Percentiles rank a stretch among this genome's conserved stretches.
Conservation (phyloP, 768 basidiomycete species). For the Boletus rubropictus region DNA sequence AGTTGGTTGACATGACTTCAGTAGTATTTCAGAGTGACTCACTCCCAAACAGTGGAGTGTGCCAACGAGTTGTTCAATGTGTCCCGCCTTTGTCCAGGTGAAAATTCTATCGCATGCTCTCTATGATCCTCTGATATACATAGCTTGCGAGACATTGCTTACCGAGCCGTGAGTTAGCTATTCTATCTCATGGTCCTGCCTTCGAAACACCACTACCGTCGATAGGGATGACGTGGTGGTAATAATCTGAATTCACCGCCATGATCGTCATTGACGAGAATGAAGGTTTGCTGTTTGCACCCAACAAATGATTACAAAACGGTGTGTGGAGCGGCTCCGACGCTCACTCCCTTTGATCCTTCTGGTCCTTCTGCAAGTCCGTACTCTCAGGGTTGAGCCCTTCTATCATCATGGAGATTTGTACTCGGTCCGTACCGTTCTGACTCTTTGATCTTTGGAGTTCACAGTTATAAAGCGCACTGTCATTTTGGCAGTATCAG, state of each 20-base stretch:
- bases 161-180: conserved; percentile 60
- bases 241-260: conserved; percentile 12
- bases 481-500: conserved; percentile 91
- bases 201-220: neutral
- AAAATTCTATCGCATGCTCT: neutral
- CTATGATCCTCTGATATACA: conserved; percentile 1
- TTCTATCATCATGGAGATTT: conserved; percentile 72
- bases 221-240: conserved; percentile 55
- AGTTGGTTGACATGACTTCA: conserved; percentile 4
- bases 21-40: neutral
- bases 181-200: neutral
- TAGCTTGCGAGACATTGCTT: conserved; percentile 77
- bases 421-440: conserved; percentile 51
- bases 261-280: conserved; percentile 2
- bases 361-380: conserved; percentile 43
- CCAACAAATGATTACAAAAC: conserved; percentile 92
- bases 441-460: neutral
- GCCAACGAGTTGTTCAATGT: conserved; percentile 79
- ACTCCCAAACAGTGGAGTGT: conserved; percentile 55
- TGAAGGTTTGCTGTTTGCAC: conserved; percentile 72
- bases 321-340: conserved; percentile 41
- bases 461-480: conserved; percentile 44
- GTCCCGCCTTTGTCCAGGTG: conserved; percentile 75
- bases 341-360: conserved; percentile 1
- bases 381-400: conserved; percentile 79